Evolutionary conservation across 441 rosid species (phyloP).

Genomic region (Rhodomyrtus psidioides): DNA sequence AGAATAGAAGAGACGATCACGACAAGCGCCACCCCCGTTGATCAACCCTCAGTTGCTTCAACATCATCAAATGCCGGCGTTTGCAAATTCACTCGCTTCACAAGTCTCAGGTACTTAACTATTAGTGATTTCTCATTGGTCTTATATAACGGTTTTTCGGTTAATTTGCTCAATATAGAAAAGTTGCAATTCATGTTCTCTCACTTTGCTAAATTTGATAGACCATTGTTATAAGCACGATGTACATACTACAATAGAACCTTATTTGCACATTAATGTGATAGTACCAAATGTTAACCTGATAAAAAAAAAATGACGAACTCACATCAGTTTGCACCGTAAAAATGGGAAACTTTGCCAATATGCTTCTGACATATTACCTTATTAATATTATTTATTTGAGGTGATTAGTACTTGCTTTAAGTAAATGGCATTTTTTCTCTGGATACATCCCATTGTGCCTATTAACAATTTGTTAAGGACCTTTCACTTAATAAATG

Average conservation of each 20-base stretch:
- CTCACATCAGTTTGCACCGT: not conserved
- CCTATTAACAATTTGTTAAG: not conserved
- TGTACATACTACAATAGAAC: too few species aligned
- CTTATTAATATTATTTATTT: not conserved
- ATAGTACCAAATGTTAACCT: not conserved
- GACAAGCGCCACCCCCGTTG: too few species aligned
- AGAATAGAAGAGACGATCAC: not conserved
- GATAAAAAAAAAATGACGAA: not conserved
- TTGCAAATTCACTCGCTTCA: not conserved
- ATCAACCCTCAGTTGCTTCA: too few species aligned
- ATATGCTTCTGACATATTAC: not conserved
- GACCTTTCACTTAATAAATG: not conserved
- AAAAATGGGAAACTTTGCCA: not conserved
- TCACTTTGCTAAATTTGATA: not conserved
- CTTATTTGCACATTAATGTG: too few species aligned
- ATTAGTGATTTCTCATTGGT: too few species aligned
- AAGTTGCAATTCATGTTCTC: too few species aligned
- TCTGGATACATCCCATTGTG: not conserved
- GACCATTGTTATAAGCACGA: not conserved
- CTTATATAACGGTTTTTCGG: too few species aligned
- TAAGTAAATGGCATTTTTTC: not conserved
- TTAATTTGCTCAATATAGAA: too few species aligned
- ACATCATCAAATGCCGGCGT: not conserved
- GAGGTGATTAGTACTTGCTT: not conserved
- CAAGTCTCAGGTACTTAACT: not conserved